Evolutionary conservation across 2,329 filamentous ascomycete genomes (phyloP).

Genomic region (Simplicillium sp.): DNA sequence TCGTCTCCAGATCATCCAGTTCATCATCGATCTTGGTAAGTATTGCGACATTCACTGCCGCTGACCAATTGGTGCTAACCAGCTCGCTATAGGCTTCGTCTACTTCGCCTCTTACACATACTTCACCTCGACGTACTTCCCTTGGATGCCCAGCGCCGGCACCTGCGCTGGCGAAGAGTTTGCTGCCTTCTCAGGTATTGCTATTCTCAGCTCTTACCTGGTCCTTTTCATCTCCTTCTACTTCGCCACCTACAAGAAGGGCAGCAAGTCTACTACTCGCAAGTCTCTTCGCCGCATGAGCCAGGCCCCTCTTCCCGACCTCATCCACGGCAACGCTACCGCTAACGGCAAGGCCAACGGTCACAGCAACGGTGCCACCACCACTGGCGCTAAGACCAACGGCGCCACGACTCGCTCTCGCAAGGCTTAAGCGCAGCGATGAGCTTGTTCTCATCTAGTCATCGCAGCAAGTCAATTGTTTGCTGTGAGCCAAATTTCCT

Average conservation of each 20-base stretch:
- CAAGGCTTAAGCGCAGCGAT: constrained; percentile 41
- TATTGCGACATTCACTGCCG: constrained; percentile 7
- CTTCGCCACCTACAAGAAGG: constrained; percentile 89
- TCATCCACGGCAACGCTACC: constrained; percentile 59
- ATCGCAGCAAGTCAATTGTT: no score
- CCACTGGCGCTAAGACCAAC: constrained; percentile 47
- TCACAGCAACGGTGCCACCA: constrained; percentile 39
- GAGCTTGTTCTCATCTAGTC: no score
- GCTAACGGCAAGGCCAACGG: constrained; percentile 40
- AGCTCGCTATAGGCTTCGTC: constrained; percentile 61
- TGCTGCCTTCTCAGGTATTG: constrained; percentile 85
- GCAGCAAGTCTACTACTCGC: constrained; percentile 72
- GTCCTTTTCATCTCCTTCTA: constrained; percentile 99
- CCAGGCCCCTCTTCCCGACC: constrained; percentile 66
- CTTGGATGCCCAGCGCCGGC: constrained; percentile 72
- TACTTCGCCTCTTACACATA: constrained; percentile 99
- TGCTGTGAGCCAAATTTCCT: no score
- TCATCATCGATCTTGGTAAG: constrained; percentile 91
- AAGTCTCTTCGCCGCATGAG: constrained; percentile 62
- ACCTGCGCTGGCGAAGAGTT: constrained; percentile 94
- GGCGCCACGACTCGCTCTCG: constrained; percentile 56
- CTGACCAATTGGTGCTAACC: constrained; percentile 4
- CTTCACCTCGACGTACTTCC: constrained; percentile 87
- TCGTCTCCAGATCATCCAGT: constrained; percentile 92
- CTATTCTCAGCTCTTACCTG: constrained; percentile 87